Base-by-base conservation (phyloP, 306 rosid genomes). In the Rubus idaeus region DNA sequence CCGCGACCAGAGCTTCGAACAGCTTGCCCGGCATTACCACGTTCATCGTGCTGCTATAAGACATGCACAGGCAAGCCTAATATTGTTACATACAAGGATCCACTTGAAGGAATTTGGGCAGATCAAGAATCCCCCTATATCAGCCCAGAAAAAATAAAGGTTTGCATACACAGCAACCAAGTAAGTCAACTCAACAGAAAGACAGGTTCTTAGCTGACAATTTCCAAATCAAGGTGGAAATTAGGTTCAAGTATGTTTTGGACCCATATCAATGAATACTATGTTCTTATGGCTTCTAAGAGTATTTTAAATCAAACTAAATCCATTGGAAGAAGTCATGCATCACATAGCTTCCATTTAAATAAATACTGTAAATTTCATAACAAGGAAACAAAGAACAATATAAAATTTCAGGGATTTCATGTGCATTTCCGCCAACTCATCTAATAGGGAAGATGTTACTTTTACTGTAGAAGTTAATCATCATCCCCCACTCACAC, bases 21-120 rank as follows among this genome's bases (percentile, higher is more conserved):
- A 88, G 72, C 83, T 78, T 86, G 89, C 84, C 82, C 81, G 64
- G 87, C 77, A 84, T 58, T 85, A 72, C 87, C 86, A 74, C 83
- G 85, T 76, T 86, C 90, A 55, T 79, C 85, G 57, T 88, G 92
- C 97, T 93, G 96, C 82, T 88, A 90, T 73, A 89, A 91, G 85
- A 89, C 90, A 90, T 66, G 85, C 86, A 88, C 81, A 86, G 86
- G 84, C 87, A 92, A 89, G 90, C 86, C 91, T 84, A 88, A 83
- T 78, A 85, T 84, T 82, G 84, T 87, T 82, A 91, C 80, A 84
- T 82, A 81, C 83, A 86, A 67, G 45, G 78, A 86, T 73, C 84
- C 82, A 86, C 86, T 83, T 76, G 85, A 84, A 83, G 79, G 81
- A 82, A 86, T 11, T 26, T 72, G 79, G 74, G 84, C 86, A 75